Base-by-base conservation (phyloP, 148 eudicot genomes). In the Mesembryanthemum crystallinum region DNA sequence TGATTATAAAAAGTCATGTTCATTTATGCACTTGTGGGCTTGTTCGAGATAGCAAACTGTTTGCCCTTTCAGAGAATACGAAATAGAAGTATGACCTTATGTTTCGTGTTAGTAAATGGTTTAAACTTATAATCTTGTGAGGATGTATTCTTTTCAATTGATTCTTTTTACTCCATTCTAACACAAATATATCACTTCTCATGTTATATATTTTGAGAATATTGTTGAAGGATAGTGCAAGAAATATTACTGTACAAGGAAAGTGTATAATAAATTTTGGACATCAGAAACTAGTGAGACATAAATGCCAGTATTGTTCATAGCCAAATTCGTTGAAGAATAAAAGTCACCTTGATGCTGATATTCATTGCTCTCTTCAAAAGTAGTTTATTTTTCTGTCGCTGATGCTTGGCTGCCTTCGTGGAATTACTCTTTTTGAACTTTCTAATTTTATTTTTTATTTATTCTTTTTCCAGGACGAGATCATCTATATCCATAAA, bases 401-500 rank as follows among this genome's bases (percentile, higher is more conserved):
- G 60, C 47, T 72, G 69, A 43, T 49, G 66, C 47, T 45, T 45
- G 28, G 65, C 62, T 67, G 52, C 54, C 67, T 32, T 77, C 24
- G 37, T 35, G 8, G 30, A 47, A 23, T n/a, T 49, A 51, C 20
- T 3, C 6, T 42, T 7, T 52, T 71, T 49, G n/a, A 71, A 33
- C 15, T 71, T 52, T 39, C 45, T 71, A 33, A 10, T 17, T 29
- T 52, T 27, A 14, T 23, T 45, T 9, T 73, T 67, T 58, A 8
- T 21, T 79, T 15, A 49, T 74, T 27, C 69, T 72, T 54, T 65
- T 78, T 80, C 23, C 84, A 94, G 98, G 91, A 95, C 84, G 94
- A 92, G 52, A 68, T 87, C 33, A 92, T 95, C 39, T 81, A 86
- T 85, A 64, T 95, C 68, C 96, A 87, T 80, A 85, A 86, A 71